Base-by-base conservation (phyloP, 129 eudicot genomes). In the Arctium lappa region DNA sequence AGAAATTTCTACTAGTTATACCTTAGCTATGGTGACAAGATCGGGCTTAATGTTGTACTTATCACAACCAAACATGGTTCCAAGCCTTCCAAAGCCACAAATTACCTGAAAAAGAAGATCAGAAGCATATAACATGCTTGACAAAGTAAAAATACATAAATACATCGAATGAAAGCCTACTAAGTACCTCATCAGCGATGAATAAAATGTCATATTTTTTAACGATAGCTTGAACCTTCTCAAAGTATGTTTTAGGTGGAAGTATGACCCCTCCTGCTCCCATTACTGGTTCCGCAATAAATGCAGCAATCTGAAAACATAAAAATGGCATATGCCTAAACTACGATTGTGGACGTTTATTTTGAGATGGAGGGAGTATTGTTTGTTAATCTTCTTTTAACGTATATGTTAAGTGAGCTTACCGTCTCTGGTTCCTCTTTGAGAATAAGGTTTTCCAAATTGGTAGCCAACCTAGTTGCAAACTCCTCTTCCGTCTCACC, bases 231-330 rank as follows among this genome's bases (percentile, higher is more conserved):
- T 95, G 99, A 88, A 95, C 77, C 99, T 95, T 95, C 60, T 95
- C 97, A 78, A 95, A 95, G 83, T 95, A 95, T 34, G 93, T 91
- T 86, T 94, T 92, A 13, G 99, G 99, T 32, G 99, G 99, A 62
- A 87, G 97, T 71, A 95, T 91, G 79, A 95, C 99, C 31, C 99
- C 99, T 79, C 99, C 99, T 69, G 99, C 99, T 71, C 97, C 99
- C 93, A 95, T 92, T 50, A 95, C 94, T 13, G 98, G 98, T 85
- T 95, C 97, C 9, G 97, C 98, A 79, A 95, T 95, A 84, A 95
- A 95, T 4, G 98, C 98, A 84, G 97, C 97, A 81, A 95, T 87
- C 98, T 95, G 86, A 69, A 30, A 39, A 5, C 13, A 33, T 44
- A 3, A 22, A 50, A 29, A 37, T 60, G 63, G 7, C 56, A 82